phyloP scores from a whole-genome alignment of 2,329 filamentous ascomycete genomes.

The Aspergillus sp. region DNA sequence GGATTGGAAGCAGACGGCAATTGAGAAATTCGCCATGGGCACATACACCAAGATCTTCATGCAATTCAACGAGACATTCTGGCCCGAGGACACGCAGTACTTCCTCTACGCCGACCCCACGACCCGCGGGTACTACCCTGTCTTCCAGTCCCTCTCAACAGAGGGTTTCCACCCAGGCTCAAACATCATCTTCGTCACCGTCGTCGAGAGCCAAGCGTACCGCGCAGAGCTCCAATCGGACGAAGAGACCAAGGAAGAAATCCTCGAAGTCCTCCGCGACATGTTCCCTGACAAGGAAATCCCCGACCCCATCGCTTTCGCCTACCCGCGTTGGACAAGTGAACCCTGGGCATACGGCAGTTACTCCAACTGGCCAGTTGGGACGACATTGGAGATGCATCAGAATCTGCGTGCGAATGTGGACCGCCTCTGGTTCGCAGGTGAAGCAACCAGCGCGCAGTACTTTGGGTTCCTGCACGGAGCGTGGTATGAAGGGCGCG shows the following conservation, averaged over 20 bases:
- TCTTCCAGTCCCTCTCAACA: slow-evolving; percentile 64
- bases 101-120: slow-evolving; percentile 54
- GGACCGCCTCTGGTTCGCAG: slow-evolving; percentile 62
- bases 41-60: slow-evolving; percentile 74
- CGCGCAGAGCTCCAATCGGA: slow-evolving; percentile 60
- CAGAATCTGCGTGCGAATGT: slow-evolving; percentile 68
- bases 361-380: slow-evolving; percentile 68
- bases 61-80: slow-evolving; percentile 68
- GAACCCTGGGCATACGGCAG: slow-evolving; percentile 57
- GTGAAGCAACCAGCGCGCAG: slow-evolving; percentile 61
- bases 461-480: slow-evolving; percentile 69
- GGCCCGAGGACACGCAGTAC: slow-evolving; percentile 56
- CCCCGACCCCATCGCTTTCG: slow-evolving; percentile 60
- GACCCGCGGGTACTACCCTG: slow-evolving; percentile 55
- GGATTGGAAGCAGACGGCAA: slow-evolving; percentile 63
- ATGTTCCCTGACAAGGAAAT: slow-evolving; percentile 62
- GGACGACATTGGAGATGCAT: slow-evolving; percentile 63
- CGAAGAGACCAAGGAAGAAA: slow-evolving; percentile 57
- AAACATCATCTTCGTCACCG: slow-evolving; percentile 66
- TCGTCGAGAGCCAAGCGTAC: slow-evolving; percentile 58
- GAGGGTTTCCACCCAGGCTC: slow-evolving; percentile 60
- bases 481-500: slow-evolving; percentile 58
- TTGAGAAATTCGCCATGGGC: slow-evolving; percentile 66
- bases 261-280: slow-evolving; percentile 56
- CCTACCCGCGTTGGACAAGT: slow-evolving; percentile 60